Conservation (phyloP, 352 stramenopile species). For the Sclerospora graminicola region DNA sequence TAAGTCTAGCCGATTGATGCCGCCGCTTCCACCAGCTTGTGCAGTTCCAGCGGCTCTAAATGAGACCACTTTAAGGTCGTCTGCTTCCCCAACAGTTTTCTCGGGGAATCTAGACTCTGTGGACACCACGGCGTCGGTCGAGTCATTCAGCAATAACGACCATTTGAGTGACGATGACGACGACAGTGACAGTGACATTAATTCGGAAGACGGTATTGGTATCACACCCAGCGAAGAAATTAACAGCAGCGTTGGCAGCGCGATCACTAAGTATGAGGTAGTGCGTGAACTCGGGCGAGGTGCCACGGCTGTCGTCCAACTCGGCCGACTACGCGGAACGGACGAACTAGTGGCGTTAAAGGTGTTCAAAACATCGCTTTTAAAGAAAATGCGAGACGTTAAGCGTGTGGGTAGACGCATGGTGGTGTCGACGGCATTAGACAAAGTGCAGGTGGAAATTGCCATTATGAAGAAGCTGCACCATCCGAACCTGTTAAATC, state of each 20-base stretch:
- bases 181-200: slow-evolving; percentile 26
- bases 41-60: background rate
- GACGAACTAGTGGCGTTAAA: slow-evolving; percentile 68
- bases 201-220: slow-evolving; percentile 9
- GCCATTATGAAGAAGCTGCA: slow-evolving; percentile 86
- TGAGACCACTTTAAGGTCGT: background rate
- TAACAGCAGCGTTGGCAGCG: slow-evolving; percentile 11
- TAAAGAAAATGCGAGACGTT: slow-evolving; percentile 81
- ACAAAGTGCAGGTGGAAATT: slow-evolving; percentile 84
- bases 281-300: slow-evolving; percentile 70
- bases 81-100: background rate
- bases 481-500: slow-evolving; percentile 65
- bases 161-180: slow-evolving; percentile 31
- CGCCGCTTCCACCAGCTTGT: slow-evolving; percentile 9
- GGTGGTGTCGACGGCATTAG: slow-evolving; percentile 77
- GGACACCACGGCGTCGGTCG: slow-evolving; percentile 28
- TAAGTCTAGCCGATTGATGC: slow-evolving; percentile 9
- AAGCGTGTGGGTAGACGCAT: slow-evolving; percentile 72
- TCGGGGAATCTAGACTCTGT: slow-evolving; percentile 12
- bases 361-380: slow-evolving; percentile 78
- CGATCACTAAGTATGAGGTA: slow-evolving; percentile 74
- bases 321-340: slow-evolving; percentile 46
- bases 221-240: slow-evolving; percentile 2
- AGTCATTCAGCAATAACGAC: slow-evolving; percentile 31
- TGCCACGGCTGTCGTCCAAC: slow-evolving; percentile 69